Percentiles rank a stretch among this genome's conserved stretches.
Conservation (phyloP, 2,329 filamentous ascomycete species). For the Ceratocystis harringtonii region DNA sequence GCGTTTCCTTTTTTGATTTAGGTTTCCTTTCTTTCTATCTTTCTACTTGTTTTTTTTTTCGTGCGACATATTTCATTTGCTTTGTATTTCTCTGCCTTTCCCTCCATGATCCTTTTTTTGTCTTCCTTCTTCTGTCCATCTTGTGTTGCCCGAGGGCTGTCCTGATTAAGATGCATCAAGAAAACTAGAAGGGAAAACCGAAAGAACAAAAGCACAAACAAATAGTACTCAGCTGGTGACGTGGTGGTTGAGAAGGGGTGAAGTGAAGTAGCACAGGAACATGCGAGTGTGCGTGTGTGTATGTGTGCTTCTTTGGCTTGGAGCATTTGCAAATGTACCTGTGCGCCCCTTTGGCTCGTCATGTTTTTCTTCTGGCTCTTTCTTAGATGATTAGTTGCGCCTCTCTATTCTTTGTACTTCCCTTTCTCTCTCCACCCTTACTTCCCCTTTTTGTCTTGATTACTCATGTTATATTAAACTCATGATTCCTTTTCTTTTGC, state of each 20-base stretch:
- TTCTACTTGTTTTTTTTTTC: conserved; percentile 19
- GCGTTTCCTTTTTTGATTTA: conserved; percentile 14
- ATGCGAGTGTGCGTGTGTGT: background rate
- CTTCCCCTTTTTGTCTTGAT: background rate
- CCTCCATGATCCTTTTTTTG: conserved; percentile 19
- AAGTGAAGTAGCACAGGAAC: background rate
- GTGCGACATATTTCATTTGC: background rate
- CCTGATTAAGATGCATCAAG: conserved; percentile 21
- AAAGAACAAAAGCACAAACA: background rate
- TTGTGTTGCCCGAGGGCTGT: conserved; percentile 22
- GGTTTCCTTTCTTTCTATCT: conserved; percentile 21
- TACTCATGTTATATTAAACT: background rate
- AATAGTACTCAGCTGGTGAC: background rate
- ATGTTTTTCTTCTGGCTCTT: background rate
- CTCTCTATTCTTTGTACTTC: background rate
- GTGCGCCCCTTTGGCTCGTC: background rate
- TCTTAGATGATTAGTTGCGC: background rate
- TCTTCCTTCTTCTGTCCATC: conserved; percentile 12
- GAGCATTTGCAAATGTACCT: background rate
- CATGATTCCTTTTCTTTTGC: background rate
- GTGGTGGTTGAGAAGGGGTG: background rate
- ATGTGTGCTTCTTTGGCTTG: background rate
- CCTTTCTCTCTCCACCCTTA: background rate
- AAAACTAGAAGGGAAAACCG: background rate
- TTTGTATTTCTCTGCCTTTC: conserved; percentile 17